phyloP scores from a whole-genome alignment of 2,329 filamentous ascomycete genomes.

The Pseudogymnoascus sp. region DNA sequence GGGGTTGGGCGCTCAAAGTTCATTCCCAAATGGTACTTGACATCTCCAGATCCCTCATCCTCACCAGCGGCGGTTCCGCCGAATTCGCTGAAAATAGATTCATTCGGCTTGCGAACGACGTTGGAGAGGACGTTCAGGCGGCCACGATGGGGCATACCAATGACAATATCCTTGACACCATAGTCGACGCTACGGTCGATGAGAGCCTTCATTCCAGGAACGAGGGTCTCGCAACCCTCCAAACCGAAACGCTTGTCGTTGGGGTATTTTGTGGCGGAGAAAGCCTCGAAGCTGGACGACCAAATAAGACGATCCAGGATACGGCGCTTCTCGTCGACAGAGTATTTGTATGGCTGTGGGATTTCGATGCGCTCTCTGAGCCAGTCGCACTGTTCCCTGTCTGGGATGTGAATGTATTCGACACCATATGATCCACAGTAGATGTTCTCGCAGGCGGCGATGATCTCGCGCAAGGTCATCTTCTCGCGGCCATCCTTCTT shows the following conservation, averaged over 20 bases:
- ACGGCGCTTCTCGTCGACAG: slow-evolving; percentile 93
- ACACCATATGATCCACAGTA: slow-evolving; percentile 97
- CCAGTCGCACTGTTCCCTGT: slow-evolving; percentile 97
- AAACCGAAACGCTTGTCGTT: slow-evolving; percentile 99
- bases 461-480: slow-evolving; percentile 94
- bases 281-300: slow-evolving; percentile 95
- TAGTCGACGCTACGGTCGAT: slow-evolving; percentile 98
- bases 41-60: slow-evolving; percentile 95
- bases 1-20: slow-evolving; percentile 98
- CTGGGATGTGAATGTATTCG: slow-evolving; percentile 98
- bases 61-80: slow-evolving; percentile 77
- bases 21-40: slow-evolving; percentile 99
- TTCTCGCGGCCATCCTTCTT: slow-evolving; percentile 81
- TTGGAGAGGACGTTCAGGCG: slow-evolving; percentile 97
- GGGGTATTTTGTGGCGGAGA: slow-evolving; percentile 94
- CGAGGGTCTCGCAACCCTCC: slow-evolving; percentile 92
- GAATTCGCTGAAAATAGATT: slow-evolving; percentile 99
- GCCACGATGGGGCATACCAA: slow-evolving; percentile 98
- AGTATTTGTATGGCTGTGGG: slow-evolving; percentile 92
- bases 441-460: slow-evolving; percentile 84
- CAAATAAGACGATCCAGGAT: slow-evolving; percentile 97
- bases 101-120: slow-evolving; percentile 97
- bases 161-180: slow-evolving; percentile 97
- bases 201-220: slow-evolving; percentile 97
- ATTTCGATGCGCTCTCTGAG: slow-evolving; percentile 91